Evolutionary conservation across 177 flowering plant genomes (phyloP), one percentile per base, ranked within the genome.

Genomic region (Vitis hybrid): DNA sequence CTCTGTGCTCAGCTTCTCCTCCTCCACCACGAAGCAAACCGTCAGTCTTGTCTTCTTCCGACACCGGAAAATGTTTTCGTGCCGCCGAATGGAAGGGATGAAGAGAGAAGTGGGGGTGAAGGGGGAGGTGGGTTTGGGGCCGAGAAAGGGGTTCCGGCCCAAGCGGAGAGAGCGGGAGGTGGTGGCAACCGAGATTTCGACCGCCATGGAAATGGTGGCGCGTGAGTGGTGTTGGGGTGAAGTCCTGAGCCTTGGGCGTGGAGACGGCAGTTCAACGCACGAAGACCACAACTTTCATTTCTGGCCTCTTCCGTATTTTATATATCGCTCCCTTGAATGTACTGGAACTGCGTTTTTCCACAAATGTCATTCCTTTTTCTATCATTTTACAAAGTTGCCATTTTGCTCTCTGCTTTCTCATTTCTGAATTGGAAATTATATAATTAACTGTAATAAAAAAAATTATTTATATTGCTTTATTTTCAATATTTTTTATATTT

Each of bases 11-110:
- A 58, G 80, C 28, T 75, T 81, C 66, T 73, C 62, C 14, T 83
- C 84, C 53, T 77, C 85, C 66, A 83, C 1, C 6, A 88, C 81
- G 57, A 82, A 82, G 64, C 85, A 82, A 22, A 88, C 72, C 6
- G 86, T 77, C 63, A 85, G 59, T 1, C 59, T 54, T 17, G 62
- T 33, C 61, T 59, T 73, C 44, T 65, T 73, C 38, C 66, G 70
- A 22, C 3, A 2, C 15, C 28, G 66, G n/a, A 13, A 60, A 52
- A 57, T 14, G 10, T 31, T 69, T 1, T 8, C 44, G 9, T 59
- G 61, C 1, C 67, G 75, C 18, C 38, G 75, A 31, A 59, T 57
- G 11, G 68, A 28, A 6, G 77, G 78, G 8, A 53, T 13, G 52
- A 64, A 54, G 1, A 76, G 11, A 3, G 68, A 54, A 12, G 70